Base-by-base conservation (phyloP, 371 early-diverging fungal genomes). In the Mortierella sp. region DNA sequence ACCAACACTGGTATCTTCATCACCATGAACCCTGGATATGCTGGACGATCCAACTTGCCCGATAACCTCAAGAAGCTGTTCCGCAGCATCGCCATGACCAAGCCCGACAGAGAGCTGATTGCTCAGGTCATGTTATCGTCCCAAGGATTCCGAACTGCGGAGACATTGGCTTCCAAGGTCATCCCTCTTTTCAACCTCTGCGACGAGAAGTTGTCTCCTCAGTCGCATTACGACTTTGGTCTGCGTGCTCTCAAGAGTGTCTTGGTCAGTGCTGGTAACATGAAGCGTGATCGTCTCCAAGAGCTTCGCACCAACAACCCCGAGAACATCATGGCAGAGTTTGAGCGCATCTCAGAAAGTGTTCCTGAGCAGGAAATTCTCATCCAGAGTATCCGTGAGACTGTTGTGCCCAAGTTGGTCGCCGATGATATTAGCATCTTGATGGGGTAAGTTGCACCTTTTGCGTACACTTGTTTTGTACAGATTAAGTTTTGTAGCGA, bases 21-120 rank as follows among this genome's bases (percentile, higher is more conserved):
- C 82, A 99, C 99, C 51, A 99, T 99, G 99, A 99, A 99, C 89
- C 99, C 99, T 56, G 99, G 99, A 32, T 99, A 99, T 90, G 98
- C 98, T 49, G 99, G 99, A 27, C 96, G 99, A 60, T 98, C 98
- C 78, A 97, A 98, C 82, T 90, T 99, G 75, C 99, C 99, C 1
- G 99, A 99, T 87, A 99, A 99, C 82, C 91, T 99, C 89, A 99
- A 97, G 92, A 98, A 98, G 89, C 92, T 99, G 74, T 99, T 99
- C 95, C 93, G 99, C 63, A 96, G 96, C 87, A 96, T 99, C 78
- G 98, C 98, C 48, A 99, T 99, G 99, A 98, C 99, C 21, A 96
- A 97, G 80, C 99, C 99, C 35, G 99, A 99, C 86, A 93, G 98
- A 46, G 97, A 97, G 79, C 90, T 98, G 56, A 99, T 99, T 91